Percentiles rank a stretch among this genome's conserved stretches.
Conservation (phyloP, 2,329 filamentous ascomycete species). For the Epichloe gansuensis region DNA sequence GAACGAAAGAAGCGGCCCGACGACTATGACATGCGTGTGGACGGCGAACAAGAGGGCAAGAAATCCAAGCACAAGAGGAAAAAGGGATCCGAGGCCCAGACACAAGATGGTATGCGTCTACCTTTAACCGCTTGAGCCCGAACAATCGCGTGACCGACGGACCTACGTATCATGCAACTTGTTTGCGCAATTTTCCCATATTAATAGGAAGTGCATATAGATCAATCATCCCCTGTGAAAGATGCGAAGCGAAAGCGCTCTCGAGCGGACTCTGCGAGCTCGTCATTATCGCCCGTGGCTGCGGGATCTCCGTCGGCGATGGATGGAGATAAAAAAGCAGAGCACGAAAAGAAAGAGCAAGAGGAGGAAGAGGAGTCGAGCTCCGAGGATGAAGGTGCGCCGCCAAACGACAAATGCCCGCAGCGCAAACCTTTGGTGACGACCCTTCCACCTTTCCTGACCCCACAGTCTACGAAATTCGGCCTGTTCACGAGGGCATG, state of each 20-base stretch:
- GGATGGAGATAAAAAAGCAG: slow-evolving; percentile 45
- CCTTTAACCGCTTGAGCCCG: not conserved
- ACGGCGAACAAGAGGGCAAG: slow-evolving; percentile 39
- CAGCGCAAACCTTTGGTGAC: slow-evolving; percentile 81
- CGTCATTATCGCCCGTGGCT: slow-evolving; percentile 45
- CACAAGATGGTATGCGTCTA: slow-evolving; percentile 12
- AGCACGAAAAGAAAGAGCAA: slow-evolving; percentile 24
- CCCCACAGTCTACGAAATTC: slow-evolving; percentile 89
- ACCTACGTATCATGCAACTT: not conserved
- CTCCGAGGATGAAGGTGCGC: slow-evolving; percentile 47
- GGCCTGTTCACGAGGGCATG: slow-evolving; percentile 61
- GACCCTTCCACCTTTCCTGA: slow-evolving; percentile 87
- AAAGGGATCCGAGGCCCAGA: slow-evolving; percentile 52
- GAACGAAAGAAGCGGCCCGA: slow-evolving; percentile 51
- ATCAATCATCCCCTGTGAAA: slow-evolving; percentile 41
- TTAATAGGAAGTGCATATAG: slow-evolving; percentile 18
- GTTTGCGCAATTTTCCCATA: not conserved
- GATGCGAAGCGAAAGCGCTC: slow-evolving; percentile 42
- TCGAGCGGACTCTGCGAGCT: slow-evolving; percentile 44
- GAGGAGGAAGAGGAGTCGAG: slow-evolving; percentile 34
- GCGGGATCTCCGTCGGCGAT: slow-evolving; percentile 40
- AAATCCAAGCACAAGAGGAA: slow-evolving; percentile 66
- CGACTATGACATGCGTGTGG: slow-evolving; percentile 36
- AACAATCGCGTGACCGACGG: not conserved
- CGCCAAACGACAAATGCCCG: slow-evolving; percentile 54